Evolutionary conservation across 2,329 filamentous ascomycete genomes (phyloP).

Genomic region (Xylariaceae sp.): DNA sequence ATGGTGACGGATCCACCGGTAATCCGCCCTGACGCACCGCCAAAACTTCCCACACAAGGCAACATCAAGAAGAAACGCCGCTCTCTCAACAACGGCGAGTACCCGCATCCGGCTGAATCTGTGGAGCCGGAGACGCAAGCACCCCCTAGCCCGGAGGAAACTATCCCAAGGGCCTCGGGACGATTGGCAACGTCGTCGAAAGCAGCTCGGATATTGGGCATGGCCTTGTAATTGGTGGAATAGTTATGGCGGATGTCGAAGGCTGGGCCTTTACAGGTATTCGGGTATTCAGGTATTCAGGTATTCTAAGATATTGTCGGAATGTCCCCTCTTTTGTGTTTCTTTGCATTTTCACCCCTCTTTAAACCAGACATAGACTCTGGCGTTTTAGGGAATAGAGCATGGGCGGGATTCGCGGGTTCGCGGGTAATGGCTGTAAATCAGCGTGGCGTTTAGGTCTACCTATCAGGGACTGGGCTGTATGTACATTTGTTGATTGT

Average conservation of each 20-base stretch:
- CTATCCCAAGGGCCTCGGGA: slow-evolving; percentile 21
- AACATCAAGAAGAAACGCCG: slow-evolving; percentile 34
- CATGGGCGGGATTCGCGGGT: background rate
- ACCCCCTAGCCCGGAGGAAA: slow-evolving; percentile 29
- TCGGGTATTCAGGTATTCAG: too few species aligned
- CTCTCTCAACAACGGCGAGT: slow-evolving; percentile 29
- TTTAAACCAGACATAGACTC: slow-evolving; percentile 1
- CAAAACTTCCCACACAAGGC: slow-evolving; percentile 29
- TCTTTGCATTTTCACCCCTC: background rate
- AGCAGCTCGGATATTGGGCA: slow-evolving; percentile 29
- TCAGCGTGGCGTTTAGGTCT: slow-evolving; percentile 17
- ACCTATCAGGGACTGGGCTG: background rate
- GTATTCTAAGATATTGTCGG: too few species aligned
- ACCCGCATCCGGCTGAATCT: slow-evolving; percentile 30
- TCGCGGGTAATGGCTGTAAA: slow-evolving; percentile 4
- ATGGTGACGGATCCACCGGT: slow-evolving; percentile 15
- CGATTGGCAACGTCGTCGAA: slow-evolving; percentile 28
- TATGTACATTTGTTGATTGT: background rate
- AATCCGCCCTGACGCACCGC: slow-evolving; percentile 20
- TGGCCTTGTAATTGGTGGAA: slow-evolving; percentile 22
- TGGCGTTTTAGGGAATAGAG: background rate
- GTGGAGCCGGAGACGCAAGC: slow-evolving; percentile 22
- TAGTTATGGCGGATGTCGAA: background rate
- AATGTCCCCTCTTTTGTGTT: background rate
- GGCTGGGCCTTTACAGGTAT: background rate